These are phyloP conservation scores for Phylloporus scabripes DNA, from an alignment of 768 basidiomycete species.

Conservation along the genomic window DNA sequence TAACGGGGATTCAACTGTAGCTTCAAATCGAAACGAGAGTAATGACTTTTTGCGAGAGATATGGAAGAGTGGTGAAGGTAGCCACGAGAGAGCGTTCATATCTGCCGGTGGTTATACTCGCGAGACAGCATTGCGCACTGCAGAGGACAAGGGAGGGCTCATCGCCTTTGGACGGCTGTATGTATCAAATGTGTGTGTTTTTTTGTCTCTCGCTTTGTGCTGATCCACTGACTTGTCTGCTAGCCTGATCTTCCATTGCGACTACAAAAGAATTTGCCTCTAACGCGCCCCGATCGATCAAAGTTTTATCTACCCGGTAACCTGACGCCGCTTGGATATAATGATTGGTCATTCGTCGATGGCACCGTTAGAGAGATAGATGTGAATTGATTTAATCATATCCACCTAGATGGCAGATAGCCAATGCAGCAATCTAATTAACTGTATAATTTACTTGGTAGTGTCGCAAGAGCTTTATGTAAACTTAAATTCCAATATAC, in stretches of 20 bases:
- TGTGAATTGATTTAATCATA: not conserved
- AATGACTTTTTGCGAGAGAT: no score
- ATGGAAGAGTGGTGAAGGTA: not conserved
- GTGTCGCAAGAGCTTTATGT: no score
- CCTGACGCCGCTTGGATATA: constrained; percentile 24
- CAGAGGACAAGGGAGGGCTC: constrained; percentile 1
- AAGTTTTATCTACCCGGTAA: constrained; percentile 25
- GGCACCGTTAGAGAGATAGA: not conserved
- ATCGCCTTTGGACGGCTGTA: constrained; percentile 26
- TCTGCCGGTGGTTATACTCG: not conserved
- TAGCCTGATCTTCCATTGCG: constrained; percentile 30
- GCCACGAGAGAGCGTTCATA: not conserved
- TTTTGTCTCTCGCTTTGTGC: not conserved
- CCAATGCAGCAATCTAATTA: no score
- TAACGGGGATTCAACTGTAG: no score
- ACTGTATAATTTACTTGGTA: no score
- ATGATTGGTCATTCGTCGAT: constrained; percentile 22
- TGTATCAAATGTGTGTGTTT: not conserved
- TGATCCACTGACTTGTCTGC: not conserved
- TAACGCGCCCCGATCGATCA: constrained; percentile 15
- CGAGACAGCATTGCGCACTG: not conserved
- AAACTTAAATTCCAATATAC: no score
- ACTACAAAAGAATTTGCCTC: constrained; percentile 14
- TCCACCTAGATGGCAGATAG: no score
- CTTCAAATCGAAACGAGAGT: no score